Conservation (phyloP, 345 rosid species). For the Passiflora organensis region DNA sequence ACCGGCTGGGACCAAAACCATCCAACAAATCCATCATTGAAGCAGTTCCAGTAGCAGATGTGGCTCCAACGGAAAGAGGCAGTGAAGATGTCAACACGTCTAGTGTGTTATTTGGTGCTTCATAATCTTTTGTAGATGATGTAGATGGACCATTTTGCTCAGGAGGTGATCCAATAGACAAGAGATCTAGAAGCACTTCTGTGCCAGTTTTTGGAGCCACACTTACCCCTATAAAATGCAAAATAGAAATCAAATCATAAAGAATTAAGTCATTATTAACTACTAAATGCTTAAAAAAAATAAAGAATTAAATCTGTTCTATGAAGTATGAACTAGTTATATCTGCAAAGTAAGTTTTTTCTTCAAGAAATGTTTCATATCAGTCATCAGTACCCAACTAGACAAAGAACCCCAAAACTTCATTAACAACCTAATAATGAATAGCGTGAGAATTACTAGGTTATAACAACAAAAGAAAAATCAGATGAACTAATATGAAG, state of each 20-base stretch:
- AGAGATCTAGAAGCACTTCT: slow-evolving; percentile 78
- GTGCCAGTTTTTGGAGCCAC: slow-evolving; percentile 70
- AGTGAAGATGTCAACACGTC: slow-evolving; percentile 50
- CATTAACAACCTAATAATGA: no score
- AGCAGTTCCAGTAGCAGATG: slow-evolving; percentile 45
- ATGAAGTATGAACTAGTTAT: no score
- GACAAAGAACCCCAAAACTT: no score
- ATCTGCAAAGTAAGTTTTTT: slow-evolving; percentile 3
- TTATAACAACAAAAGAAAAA: no score
- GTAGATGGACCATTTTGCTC: slow-evolving; percentile 53
- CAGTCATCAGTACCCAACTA: no score
- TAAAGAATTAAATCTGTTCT: no score
- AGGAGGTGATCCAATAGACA: slow-evolving; percentile 74
- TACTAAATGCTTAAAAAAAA: no score
- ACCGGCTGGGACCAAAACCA: slow-evolving; percentile 60
- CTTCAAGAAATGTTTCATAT: no score
- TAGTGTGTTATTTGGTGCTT: slow-evolving; percentile 32
- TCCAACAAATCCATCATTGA: slow-evolving; percentile 78
- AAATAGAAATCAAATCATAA: neutral
- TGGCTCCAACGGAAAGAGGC: slow-evolving; percentile 29
- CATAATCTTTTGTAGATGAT: slow-evolving; percentile 42
- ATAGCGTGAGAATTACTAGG: no score
- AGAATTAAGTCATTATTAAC: no score
- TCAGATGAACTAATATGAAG: no score
- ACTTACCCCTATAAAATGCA: slow-evolving; percentile 34